Evolutionary conservation across 306 rosid species (phyloP).

Genomic region (Vachellia collinsii): DNA sequence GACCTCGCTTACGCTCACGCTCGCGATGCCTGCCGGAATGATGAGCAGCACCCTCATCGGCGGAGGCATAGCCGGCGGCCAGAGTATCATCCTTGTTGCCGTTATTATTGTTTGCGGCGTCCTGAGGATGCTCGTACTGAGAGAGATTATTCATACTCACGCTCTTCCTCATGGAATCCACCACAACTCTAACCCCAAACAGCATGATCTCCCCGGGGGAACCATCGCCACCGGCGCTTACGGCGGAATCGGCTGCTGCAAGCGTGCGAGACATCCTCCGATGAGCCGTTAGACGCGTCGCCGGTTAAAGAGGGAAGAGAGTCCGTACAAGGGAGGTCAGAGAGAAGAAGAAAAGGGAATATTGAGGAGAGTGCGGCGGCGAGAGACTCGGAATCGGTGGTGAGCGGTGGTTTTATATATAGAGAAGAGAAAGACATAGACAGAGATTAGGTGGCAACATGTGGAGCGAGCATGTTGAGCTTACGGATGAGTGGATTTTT

Average conservation of each 20-base stretch:
- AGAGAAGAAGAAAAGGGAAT: neutral
- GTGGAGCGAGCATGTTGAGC: slow-evolving; percentile 32
- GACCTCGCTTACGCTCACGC: slow-evolving; percentile 98
- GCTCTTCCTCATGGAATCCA: slow-evolving; percentile 96
- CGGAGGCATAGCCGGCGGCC: slow-evolving; percentile 78
- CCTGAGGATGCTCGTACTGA: slow-evolving; percentile 79
- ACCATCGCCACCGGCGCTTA: slow-evolving; percentile 31
- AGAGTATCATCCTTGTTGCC: slow-evolving; percentile 49
- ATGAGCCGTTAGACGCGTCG: neutral
- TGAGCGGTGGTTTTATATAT: slow-evolving; percentile 48
- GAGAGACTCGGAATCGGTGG: neutral
- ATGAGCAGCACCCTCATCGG: slow-evolving; percentile 70
- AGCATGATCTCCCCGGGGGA: slow-evolving; percentile 75
- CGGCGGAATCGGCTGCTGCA: slow-evolving; percentile 39
- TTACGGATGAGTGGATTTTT: neutral
- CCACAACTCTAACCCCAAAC: slow-evolving; percentile 89
- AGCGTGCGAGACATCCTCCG: slow-evolving; percentile 44
- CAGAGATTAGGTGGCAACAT: slow-evolving; percentile 48
- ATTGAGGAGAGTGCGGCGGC: neutral
- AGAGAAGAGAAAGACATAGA: slow-evolving; percentile 4
- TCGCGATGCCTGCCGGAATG: slow-evolving; percentile 70
- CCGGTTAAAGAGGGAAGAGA: neutral
- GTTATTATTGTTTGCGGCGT: slow-evolving; percentile 28
- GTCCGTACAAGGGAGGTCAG: slow-evolving; percentile 24
- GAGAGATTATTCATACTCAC: slow-evolving; percentile 95